Evolutionary conservation across 495 filamentous ascomycete genomes (phyloP).

Genomic region (Umbilicaria muhlenbergii): DNA sequence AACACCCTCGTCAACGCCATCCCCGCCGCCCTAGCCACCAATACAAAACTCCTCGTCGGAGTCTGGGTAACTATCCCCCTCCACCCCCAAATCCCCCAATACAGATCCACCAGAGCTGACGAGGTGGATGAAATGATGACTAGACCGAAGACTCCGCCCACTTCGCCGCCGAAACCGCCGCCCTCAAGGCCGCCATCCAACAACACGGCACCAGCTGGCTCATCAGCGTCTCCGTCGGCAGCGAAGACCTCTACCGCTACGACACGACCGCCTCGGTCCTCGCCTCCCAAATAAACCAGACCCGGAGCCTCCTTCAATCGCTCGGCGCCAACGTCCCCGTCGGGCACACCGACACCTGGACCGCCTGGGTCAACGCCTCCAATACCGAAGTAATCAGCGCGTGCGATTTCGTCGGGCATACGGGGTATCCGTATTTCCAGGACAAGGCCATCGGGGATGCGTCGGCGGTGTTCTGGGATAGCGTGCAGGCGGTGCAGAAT

Average conservation of each 20-base stretch:
- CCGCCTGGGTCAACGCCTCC: constrained; percentile 28
- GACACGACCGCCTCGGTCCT: constrained; percentile 27
- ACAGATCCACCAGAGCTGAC: constrained; percentile 32
- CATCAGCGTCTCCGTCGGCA: constrained; percentile 34
- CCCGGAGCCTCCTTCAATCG: constrained; percentile 16
- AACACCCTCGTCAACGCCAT: constrained; percentile 33
- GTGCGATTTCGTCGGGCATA: constrained; percentile 32
- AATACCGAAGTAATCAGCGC: constrained; percentile 31
- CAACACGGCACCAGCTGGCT: constrained; percentile 32
- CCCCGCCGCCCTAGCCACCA: constrained; percentile 34
- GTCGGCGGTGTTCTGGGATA: constrained; percentile 22
- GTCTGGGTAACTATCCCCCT: constrained; percentile 24
- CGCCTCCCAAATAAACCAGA: constrained; percentile 32
- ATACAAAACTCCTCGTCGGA: constrained; percentile 33
- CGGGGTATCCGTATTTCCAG: constrained; percentile 38
- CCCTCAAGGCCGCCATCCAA: constrained; percentile 26
- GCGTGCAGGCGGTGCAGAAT: constrained; percentile 19
- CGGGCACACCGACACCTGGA: constrained; percentile 32
- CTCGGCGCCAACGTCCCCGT: constrained; percentile 13
- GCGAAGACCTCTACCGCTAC: constrained; percentile 38
- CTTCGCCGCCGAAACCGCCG: constrained; percentile 32
- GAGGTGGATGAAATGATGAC: too few relatives aligned
- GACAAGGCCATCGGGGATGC: constrained; percentile 25
- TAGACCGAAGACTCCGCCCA: constrained; percentile 32
- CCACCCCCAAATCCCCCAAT: constrained; percentile 32